These are phyloP conservation scores for Penicillium bialowiezense DNA, from an alignment of 495 filamentous ascomycete species.

Conservation along the genomic window DNA sequence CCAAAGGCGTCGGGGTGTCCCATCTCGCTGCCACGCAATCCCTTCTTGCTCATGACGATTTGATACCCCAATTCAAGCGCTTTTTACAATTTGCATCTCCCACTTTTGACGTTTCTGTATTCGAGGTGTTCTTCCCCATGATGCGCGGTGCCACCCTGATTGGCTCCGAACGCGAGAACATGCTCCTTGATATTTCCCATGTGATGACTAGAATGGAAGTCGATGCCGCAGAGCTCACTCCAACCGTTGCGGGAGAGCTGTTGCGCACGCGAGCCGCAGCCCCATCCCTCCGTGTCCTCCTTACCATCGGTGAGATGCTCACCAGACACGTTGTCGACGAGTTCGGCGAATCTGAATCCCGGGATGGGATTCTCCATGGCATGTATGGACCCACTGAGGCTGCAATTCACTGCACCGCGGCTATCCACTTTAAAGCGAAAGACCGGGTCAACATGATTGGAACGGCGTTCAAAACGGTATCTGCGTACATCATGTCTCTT, in stretches of 20 bases:
- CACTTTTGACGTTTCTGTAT: conserved; percentile 85
- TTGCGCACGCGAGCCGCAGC: conserved; percentile 58
- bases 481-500: conserved; percentile 60
- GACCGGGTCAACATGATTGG: conserved; percentile 67
- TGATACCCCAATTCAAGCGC: conserved; percentile 67
- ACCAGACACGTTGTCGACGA: conserved; percentile 67
- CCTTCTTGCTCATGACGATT: conserved; percentile 69
- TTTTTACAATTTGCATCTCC: conserved; percentile 87
- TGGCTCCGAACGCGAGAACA: conserved; percentile 56
- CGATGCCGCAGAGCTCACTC: conserved; percentile 80
- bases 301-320: conserved; percentile 89
- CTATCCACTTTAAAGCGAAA: conserved; percentile 39
- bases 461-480: conserved; percentile 70
- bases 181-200: conserved; percentile 68
- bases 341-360: conserved; percentile 52
- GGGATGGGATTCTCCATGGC: conserved; percentile 60
- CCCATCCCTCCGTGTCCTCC: conserved; percentile 59
- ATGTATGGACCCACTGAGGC: conserved; percentile 91
- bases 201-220: conserved; percentile 61
- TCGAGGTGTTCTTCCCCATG: conserved; percentile 84
- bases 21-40: conserved; percentile 75
- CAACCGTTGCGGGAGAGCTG: conserved; percentile 71
- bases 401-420: conserved; percentile 71
- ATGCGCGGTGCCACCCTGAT: conserved; percentile 69
- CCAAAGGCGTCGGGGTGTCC: conserved; percentile 79